These are phyloP conservation scores for Talaromyces thailandensis DNA, from an alignment of 495 filamentous ascomycete species.

Conservation along the genomic window DNA sequence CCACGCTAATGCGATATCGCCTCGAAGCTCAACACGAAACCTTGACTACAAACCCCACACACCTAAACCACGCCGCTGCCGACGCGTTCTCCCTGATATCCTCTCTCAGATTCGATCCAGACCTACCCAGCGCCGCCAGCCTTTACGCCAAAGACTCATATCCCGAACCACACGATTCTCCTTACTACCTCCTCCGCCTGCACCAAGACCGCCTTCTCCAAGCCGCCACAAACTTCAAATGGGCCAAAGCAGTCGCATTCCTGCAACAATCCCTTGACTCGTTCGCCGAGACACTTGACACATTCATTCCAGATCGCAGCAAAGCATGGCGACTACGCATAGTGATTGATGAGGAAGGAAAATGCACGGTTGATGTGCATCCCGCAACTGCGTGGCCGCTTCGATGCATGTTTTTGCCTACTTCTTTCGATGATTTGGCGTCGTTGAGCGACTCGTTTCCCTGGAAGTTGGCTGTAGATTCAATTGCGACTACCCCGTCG, in stretches of 20 bases:
- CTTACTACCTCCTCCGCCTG: conserved; percentile 75
- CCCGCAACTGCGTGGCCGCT: conserved; percentile 40
- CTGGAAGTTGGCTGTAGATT: conserved; percentile 51
- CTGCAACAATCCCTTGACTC: conserved; percentile 19
- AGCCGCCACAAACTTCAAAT: conserved; percentile 63
- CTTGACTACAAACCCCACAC: not conserved
- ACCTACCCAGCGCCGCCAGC: conserved; percentile 36
- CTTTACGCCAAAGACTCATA: conserved; percentile 32
- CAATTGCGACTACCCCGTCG: conserved; percentile 39
- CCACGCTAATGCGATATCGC: no score
- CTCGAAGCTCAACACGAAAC: not conserved
- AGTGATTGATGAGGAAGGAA: conserved; percentile 40
- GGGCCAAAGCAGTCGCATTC: conserved; percentile 28
- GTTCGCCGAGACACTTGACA: conserved; percentile 22
- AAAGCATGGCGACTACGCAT: conserved; percentile 45
- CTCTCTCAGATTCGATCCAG: conserved; percentile 65
- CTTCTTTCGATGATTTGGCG: conserved; percentile 3
- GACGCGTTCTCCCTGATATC: conserved; percentile 42
- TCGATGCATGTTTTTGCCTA: conserved; percentile 44
- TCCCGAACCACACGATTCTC: conserved; percentile 36
- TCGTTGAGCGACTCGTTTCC: not conserved
- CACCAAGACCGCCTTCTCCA: conserved; percentile 75
- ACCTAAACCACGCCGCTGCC: not conserved
- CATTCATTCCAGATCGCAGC: conserved; percentile 23
- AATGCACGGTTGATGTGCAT: conserved; percentile 37